Conservation (phyloP, 257 asterid genomes). For the Buddleja alternifolia region DNA sequence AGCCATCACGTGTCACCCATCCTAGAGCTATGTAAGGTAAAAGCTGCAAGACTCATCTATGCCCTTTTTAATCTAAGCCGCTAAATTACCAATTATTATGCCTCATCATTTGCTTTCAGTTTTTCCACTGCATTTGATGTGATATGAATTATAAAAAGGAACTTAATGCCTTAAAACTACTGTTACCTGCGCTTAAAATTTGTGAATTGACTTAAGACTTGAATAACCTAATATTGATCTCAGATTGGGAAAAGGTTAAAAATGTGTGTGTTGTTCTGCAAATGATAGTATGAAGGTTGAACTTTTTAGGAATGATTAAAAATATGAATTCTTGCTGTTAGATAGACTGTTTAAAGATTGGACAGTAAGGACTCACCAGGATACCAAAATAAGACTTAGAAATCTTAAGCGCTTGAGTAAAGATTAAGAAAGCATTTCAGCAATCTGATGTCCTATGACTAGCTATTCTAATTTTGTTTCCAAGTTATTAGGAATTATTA, state of each 20-base stretch:
- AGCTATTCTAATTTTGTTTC: background rate
- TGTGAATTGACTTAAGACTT: constrained; percentile 10
- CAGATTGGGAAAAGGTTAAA: background rate
- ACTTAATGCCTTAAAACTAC: constrained; percentile 10
- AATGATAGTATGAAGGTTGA: constrained; percentile 19
- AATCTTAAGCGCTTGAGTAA: constrained; percentile 5
- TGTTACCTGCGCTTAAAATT: background rate
- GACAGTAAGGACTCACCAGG: background rate
- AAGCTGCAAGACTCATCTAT: background rate
- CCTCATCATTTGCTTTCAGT: constrained; percentile 2
- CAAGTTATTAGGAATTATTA: background rate
- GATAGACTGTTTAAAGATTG: background rate
- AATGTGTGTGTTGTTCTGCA: constrained; percentile 10
- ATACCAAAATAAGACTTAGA: background rate
- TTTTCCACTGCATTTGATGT: constrained; percentile 5
- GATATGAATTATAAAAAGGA: background rate
- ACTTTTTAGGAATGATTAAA: constrained; percentile 14
- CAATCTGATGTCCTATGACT: constrained; percentile 2
- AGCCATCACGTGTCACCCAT: constrained; percentile 86
- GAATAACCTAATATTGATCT: background rate
- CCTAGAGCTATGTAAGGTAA: constrained; percentile 90
- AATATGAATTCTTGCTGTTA: background rate
- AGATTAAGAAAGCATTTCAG: constrained; percentile 1
- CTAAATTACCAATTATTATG: constrained; percentile 18
- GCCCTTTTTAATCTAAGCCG: constrained; percentile 12